A percentile compares a stretch with the other conserved stretches of the same genome.
Evolutionary conservation across 1,284 basidiomycete species (phyloP).

Genomic region (Boletus sp.): DNA sequence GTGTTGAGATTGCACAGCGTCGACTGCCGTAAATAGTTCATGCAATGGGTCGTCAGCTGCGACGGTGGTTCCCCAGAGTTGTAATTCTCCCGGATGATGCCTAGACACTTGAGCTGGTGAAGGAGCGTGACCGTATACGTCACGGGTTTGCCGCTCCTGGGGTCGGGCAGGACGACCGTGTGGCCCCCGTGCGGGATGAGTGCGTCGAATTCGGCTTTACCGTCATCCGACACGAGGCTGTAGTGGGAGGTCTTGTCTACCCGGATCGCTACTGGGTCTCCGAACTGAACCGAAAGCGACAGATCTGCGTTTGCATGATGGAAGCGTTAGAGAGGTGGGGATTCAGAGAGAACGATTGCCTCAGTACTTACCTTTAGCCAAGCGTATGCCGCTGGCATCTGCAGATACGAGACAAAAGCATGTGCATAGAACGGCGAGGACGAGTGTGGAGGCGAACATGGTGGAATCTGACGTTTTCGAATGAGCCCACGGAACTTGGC

Average conservation of each 20-base stretch:
- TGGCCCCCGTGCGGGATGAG: slow-evolving; percentile 15
- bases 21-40: slow-evolving; percentile 18
- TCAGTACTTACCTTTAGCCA: slow-evolving; percentile 1
- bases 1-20: slow-evolving; percentile 16
- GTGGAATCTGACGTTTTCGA: neutral
- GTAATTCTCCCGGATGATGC: slow-evolving; percentile 16
- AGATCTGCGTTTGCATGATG: slow-evolving; percentile 4
- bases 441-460: neutral
- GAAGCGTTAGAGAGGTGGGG: neutral
- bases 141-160: slow-evolving; percentile 14
- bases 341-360: neutral
- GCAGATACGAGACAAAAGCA: slow-evolving; percentile 3
- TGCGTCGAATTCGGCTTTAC: slow-evolving; percentile 18
- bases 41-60: slow-evolving; percentile 13
- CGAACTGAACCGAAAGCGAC: slow-evolving; percentile 11
- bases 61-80: slow-evolving; percentile 6
- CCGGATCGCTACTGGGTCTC: slow-evolving; percentile 16
- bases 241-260: slow-evolving; percentile 16
- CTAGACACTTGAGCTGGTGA: slow-evolving; percentile 16
- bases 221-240: slow-evolving; percentile 9
- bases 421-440: neutral
- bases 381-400: neutral
- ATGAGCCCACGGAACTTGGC: neutral
- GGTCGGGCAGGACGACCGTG: slow-evolving; percentile 13
- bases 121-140: slow-evolving; percentile 18